phyloP scores from a whole-genome alignment of 2,329 filamentous ascomycete genomes.

The Colletotrichum incanum region DNA sequence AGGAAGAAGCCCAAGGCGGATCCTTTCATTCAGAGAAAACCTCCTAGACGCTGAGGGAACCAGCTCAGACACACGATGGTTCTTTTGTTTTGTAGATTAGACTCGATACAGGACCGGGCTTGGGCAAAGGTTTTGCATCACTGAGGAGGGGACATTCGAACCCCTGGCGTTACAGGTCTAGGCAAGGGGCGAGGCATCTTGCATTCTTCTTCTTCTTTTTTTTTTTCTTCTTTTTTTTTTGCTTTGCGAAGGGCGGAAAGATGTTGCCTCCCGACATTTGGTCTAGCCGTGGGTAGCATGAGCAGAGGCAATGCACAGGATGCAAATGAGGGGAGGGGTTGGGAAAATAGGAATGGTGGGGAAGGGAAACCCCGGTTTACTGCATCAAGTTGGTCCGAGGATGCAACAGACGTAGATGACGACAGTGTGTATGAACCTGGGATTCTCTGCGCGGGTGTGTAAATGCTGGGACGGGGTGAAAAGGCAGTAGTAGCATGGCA shows the following conservation, averaged over 20 bases:
- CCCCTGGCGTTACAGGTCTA: slow-evolving; percentile 39
- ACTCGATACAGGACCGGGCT: slow-evolving; percentile 26
- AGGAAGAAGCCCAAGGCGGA: slow-evolving; percentile 61
- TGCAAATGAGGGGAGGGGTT: neutral
- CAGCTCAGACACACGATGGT: slow-evolving; percentile 23
- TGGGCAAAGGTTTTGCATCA: slow-evolving; percentile 30
- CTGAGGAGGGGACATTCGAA: slow-evolving; percentile 23
- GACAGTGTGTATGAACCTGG: slow-evolving; percentile 13
- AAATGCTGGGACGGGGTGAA: slow-evolving; percentile 9
- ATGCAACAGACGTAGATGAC: neutral
- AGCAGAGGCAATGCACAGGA: slow-evolving; percentile 6
- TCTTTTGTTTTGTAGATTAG: slow-evolving; percentile 33
- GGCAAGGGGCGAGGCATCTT: slow-evolving; percentile 20
- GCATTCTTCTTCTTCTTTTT: neutral
- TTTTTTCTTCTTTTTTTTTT: neutral
- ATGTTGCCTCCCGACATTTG: slow-evolving; percentile 23
- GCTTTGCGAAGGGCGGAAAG: slow-evolving; percentile 14
- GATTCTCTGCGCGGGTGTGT: slow-evolving; percentile 14
- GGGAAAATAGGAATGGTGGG: slow-evolving; percentile 10
- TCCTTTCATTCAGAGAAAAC: slow-evolving; percentile 61
- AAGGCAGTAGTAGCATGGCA: slow-evolving; percentile 7
- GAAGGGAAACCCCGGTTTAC: neutral
- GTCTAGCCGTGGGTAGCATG: slow-evolving; percentile 21
- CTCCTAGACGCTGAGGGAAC: slow-evolving; percentile 43
- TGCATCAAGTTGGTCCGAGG: neutral